phyloP scores from a whole-genome alignment of 345 rosid genomes.

The Eucalyptus lansdowneana region DNA sequence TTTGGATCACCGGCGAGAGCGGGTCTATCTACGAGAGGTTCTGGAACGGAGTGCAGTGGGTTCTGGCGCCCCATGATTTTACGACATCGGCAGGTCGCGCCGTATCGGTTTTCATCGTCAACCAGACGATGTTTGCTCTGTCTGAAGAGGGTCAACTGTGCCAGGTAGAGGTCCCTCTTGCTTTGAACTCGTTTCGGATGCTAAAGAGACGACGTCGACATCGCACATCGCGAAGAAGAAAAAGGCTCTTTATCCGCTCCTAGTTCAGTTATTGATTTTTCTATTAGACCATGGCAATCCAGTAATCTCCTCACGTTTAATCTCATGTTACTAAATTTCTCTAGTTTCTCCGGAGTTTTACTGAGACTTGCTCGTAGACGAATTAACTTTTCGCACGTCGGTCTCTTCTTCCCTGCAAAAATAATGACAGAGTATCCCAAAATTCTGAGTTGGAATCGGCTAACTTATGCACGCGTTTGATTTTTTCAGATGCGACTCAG shows the following conservation, averaged over 20 bases:
- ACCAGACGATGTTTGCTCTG: slow-evolving; percentile 52
- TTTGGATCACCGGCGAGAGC: slow-evolving; percentile 65
- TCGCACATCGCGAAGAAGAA: background rate
- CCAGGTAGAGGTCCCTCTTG: slow-evolving; percentile 22
- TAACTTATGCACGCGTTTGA: background rate
- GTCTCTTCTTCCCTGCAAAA: background rate
- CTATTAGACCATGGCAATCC: background rate
- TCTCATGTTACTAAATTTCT: background rate
- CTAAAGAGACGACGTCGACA: background rate
- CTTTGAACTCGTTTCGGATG: background rate
- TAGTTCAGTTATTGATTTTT: background rate
- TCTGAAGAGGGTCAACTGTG: slow-evolving; percentile 44
- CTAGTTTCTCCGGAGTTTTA: background rate
- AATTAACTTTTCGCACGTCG: background rate
- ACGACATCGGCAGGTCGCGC: slow-evolving; percentile 32
- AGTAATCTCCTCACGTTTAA: background rate
- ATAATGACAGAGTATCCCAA: background rate
- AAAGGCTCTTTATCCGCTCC: background rate
- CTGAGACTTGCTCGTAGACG: background rate
- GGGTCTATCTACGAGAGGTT: slow-evolving; percentile 60
- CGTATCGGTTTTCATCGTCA: slow-evolving; percentile 28
- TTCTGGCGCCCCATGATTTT: slow-evolving; percentile 52
- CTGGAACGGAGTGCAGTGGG: slow-evolving; percentile 79
- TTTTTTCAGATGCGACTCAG: slow-evolving; percentile 36
- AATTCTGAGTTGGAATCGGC: background rate